A percentile compares a stretch with the other conserved stretches of the same genome.
Evolutionary conservation across 345 rosid species (phyloP).

Genomic region (Hevea brasiliensis): DNA sequence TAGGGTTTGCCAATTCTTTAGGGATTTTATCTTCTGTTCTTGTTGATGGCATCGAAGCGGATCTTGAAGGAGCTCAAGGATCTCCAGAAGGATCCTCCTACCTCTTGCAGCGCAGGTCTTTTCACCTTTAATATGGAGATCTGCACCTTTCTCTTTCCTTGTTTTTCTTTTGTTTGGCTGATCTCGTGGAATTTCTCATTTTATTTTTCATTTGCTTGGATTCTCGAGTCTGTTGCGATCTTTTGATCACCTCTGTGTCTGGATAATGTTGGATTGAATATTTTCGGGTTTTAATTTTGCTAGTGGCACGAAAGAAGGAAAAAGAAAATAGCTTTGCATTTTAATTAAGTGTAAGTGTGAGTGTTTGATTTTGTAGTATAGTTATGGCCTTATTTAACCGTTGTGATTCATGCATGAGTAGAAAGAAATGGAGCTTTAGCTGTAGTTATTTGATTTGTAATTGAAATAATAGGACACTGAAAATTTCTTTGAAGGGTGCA

Average conservation of each 20-base stretch:
- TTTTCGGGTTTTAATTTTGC: background rate
- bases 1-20: constrained; percentile 26
- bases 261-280: background rate
- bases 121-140: constrained; percentile 17
- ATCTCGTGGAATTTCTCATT: background rate
- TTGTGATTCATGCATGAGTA: background rate
- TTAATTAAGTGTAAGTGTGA: background rate
- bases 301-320: too few relatives aligned
- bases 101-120: constrained; percentile 83
- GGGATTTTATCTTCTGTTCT: constrained; percentile 8
- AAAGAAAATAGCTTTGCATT: too few relatives aligned
- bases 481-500: background rate
- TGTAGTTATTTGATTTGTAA: background rate
- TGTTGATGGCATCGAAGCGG: constrained; percentile 76
- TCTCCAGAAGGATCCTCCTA: constrained; percentile 86
- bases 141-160: background rate
- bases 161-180: background rate
- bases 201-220: background rate
- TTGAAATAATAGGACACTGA: background rate
- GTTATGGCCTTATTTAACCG: background rate
- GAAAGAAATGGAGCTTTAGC: background rate
- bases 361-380: background rate
- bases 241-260: background rate
- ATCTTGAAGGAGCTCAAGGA: constrained; percentile 88
- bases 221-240: background rate